Conservation (phyloP, 352 stramenopile genomes). For the Blastocystis sp. region DNA sequence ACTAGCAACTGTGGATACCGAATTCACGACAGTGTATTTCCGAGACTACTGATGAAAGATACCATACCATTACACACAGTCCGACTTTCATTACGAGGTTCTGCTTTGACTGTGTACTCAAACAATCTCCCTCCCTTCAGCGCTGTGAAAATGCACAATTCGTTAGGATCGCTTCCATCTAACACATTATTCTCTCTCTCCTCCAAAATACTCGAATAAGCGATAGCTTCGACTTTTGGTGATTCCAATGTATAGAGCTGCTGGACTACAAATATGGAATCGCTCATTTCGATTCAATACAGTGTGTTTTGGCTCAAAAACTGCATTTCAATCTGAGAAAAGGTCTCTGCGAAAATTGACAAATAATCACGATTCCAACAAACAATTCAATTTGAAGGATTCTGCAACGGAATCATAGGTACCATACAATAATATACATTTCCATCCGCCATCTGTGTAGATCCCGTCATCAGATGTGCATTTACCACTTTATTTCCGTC, state of each 20-base stretch:
- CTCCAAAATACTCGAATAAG: background rate
- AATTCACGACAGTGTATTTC: conserved; percentile 24
- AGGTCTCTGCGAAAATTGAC: background rate
- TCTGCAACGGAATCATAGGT: background rate
- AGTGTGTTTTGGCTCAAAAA: background rate
- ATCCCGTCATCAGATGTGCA: conserved; percentile 11
- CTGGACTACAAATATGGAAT: background rate
- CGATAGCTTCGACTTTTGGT: conserved; percentile 32
- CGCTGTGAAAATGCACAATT: background rate
- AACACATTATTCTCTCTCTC: background rate
- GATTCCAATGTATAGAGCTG: conserved; percentile 22
- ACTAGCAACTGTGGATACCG: conserved; percentile 41
- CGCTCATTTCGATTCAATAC: background rate
- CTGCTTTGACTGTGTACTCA: conserved; percentile 8
- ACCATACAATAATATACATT: conserved; percentile 56
- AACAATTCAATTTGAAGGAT: background rate
- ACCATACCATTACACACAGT: background rate
- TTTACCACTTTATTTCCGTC: background rate
- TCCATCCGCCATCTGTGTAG: background rate
- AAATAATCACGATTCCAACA: conserved; percentile 22
- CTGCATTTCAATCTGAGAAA: background rate
- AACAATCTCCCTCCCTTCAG: conserved; percentile 39
- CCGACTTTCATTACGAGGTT: conserved; percentile 43
- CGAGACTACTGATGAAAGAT: background rate
- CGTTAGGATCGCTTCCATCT: conserved; percentile 24